Evolutionary conservation across 2,329 filamentous ascomycete species (phyloP).

Genomic region (Atkinsonella texensis): DNA sequence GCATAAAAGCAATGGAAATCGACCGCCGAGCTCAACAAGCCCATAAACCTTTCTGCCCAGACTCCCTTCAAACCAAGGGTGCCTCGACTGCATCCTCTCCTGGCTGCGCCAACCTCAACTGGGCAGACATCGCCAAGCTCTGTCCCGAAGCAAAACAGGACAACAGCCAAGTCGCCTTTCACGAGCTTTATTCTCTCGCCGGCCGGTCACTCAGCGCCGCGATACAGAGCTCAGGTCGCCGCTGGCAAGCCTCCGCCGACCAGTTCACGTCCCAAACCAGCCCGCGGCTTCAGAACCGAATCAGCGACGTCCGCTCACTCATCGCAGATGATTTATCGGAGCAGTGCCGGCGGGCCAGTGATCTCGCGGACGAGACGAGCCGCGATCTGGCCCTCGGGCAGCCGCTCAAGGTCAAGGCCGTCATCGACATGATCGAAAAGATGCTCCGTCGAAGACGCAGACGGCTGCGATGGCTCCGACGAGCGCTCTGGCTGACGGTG

Average conservation of each 20-base stretch:
- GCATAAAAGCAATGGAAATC: conserved; percentile 83
- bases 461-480: conserved; percentile 60
- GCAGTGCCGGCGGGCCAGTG: conserved; percentile 54
- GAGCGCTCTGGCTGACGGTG: conserved; percentile 67
- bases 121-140: conserved; percentile 33
- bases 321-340: conserved; percentile 42
- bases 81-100: conserved; percentile 10
- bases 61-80: conserved; percentile 9
- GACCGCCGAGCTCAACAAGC: conserved; percentile 47
- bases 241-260: conserved; percentile 49
- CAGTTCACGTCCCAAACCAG: conserved; percentile 45
- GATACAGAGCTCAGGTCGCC: conserved; percentile 34
- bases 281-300: conserved; percentile 36
- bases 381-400: conserved; percentile 65
- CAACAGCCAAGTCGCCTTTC: conserved; percentile 21
- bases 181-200: conserved; percentile 38
- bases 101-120: conserved; percentile 18
- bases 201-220: conserved; percentile 38
- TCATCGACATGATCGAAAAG: conserved; percentile 68
- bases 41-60: conserved; percentile 21
- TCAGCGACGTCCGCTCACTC: conserved; percentile 34
- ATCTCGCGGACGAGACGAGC: conserved; percentile 69
- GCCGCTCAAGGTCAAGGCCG: conserved; percentile 67
- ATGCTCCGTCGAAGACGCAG: conserved; percentile 58
- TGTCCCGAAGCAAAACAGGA: conserved; percentile 20